Base-by-base conservation (phyloP, 495 filamentous ascomycete species). In the Aspergillus asperescens region DNA sequence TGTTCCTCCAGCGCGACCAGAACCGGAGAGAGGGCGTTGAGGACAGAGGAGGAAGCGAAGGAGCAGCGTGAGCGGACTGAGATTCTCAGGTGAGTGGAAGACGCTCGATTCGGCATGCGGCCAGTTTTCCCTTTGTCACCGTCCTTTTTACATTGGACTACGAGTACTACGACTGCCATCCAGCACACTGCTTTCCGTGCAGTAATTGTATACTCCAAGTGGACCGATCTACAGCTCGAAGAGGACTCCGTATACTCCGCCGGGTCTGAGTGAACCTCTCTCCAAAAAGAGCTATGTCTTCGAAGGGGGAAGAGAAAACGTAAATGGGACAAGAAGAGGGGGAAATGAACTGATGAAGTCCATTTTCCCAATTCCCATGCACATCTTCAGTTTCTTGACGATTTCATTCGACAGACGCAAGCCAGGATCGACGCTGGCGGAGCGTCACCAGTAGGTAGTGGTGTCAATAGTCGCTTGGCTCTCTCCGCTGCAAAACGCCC, bases 401-500 rank as follows among this genome's bases (percentile, higher is more conserved):
- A n/a, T 32, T 5, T 22, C 7, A 46, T 46, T 46, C 28, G 43
- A 32, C 43, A 32, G 39, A 42, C 22, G 39, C 43, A 31, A 29
- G 15, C n/a, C 44, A 47, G 28, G 44, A 47, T 47, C 44, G 44
- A 47, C 44, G 29, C 44, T 20, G 39, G 39, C 39, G 22, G 39
- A 27, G 23, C 6, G 13, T 27, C 39, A 24, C n/a, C n/a, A n/a
- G n/a, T n/a, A n/a, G n/a, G n/a, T n/a, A n/a, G 20, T 24, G 25
- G 28, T 20, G 29, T 19, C 44, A 47, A 47, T 47, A 47, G 44
- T 47, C 8, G 3, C 4, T 18, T 4, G 25, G 5, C 38, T 12
- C 18, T 23, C 15, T 44, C n/a, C 23, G 16, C 27, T 2, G 27
- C 43, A 32, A 22, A 32, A 46, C 43, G 43, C 13, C 43, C n/a